A percentile compares a stretch with the other conserved stretches of the same genome.
Evolutionary conservation across 352 stramenopile genomes (phyloP).

Genomic region (Pythium biforme): DNA sequence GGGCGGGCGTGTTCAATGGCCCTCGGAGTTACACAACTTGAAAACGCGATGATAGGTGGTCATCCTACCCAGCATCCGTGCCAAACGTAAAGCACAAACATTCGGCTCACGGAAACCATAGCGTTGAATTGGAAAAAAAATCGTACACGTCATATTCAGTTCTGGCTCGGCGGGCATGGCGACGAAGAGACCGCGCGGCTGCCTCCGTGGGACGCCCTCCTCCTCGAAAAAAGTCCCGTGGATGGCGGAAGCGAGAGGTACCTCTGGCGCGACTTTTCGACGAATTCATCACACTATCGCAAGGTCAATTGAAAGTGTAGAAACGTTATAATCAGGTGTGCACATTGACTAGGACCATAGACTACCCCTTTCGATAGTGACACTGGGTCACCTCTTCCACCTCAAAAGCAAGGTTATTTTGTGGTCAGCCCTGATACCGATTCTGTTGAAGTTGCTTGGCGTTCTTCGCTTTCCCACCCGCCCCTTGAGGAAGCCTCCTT

Average conservation of each 20-base stretch:
- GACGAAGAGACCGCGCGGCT: no score
- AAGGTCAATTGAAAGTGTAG: not conserved
- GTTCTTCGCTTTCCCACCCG: slow-evolving; percentile 7
- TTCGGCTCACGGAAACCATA: no score
- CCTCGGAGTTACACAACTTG: no score
- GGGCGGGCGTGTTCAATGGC: no score
- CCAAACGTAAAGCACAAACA: no score
- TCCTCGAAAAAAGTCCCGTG: not conserved
- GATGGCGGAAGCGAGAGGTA: not conserved
- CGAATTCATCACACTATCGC: slow-evolving; percentile 1
- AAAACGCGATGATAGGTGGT: no score
- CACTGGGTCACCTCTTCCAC: not conserved
- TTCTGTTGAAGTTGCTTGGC: slow-evolving; percentile 28
- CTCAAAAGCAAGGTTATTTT: slow-evolving; percentile 19
- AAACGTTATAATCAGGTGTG: not conserved
- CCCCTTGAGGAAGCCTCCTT: not conserved
- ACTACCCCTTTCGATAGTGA: slow-evolving; percentile 16
- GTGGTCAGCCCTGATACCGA: not conserved
- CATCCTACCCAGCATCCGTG: no score
- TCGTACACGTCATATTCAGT: no score
- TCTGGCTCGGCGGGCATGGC: no score
- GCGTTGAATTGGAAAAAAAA: no score
- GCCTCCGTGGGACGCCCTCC: not conserved
- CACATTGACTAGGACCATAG: no score
- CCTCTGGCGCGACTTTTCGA: slow-evolving; percentile 18